Evolutionary conservation across 2,329 filamentous ascomycete species (phyloP).

Genomic region (Myriosclerotinia duriaeana): DNA sequence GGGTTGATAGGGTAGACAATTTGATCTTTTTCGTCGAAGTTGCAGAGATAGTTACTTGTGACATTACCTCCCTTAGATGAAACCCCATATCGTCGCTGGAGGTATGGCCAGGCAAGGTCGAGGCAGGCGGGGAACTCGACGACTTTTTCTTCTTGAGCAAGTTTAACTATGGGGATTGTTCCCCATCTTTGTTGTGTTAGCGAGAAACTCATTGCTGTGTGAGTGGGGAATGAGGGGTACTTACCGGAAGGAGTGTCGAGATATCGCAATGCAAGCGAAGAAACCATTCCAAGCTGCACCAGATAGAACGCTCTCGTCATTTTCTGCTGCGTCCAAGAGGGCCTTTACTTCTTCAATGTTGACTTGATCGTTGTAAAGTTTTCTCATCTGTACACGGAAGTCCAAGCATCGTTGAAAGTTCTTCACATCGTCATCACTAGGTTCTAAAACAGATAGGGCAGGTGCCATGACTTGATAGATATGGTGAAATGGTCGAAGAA

Average conservation of each 20-base stretch:
- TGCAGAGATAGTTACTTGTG: slow-evolving; percentile 40
- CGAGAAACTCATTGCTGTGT: not conserved
- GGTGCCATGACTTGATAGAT: slow-evolving; percentile 40
- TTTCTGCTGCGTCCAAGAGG: slow-evolving; percentile 28
- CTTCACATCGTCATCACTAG: slow-evolving; percentile 37
- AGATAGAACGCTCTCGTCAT: slow-evolving; percentile 36
- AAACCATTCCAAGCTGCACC: slow-evolving; percentile 42
- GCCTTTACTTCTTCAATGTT: slow-evolving; percentile 11
- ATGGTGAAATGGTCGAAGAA: slow-evolving; percentile 39
- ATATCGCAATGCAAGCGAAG: slow-evolving; percentile 40
- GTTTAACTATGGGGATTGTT: slow-evolving; percentile 41
- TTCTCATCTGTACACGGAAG: slow-evolving; percentile 19
- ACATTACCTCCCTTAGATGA: slow-evolving; percentile 41
- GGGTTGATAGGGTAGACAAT: slow-evolving; percentile 40
- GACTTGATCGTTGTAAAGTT: slow-evolving; percentile 19
- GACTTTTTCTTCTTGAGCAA: slow-evolving; percentile 41
- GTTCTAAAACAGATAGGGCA: slow-evolving; percentile 31
- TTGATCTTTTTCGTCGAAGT: slow-evolving; percentile 38
- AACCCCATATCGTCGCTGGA: slow-evolving; percentile 41
- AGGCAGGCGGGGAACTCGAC: slow-evolving; percentile 41
- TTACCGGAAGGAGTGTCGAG: slow-evolving; percentile 41
- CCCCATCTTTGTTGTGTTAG: slow-evolving; percentile 37
- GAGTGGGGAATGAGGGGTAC: not conserved
- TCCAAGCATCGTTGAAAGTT: slow-evolving; percentile 30
- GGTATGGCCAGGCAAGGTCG: slow-evolving; percentile 38